These are phyloP conservation scores for Lodderomyces theae DNA, from an alignment of 1,139 yeast species.

Conservation along the genomic window DNA sequence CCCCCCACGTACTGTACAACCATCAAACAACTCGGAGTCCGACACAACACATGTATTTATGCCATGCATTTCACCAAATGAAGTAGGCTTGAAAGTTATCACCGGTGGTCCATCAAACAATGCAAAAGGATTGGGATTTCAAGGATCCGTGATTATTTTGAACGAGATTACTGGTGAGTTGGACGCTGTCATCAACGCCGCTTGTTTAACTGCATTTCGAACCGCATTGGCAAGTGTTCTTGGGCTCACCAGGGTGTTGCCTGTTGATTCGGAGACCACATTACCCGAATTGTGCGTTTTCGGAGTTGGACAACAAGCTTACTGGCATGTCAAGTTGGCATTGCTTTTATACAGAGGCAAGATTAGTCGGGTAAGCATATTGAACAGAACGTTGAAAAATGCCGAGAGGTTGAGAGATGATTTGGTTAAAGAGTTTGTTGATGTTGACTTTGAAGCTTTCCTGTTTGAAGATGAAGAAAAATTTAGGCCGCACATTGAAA, in stretches of 20 bases:
- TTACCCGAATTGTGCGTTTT: constrained; percentile 41
- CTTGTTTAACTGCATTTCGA: constrained; percentile 61
- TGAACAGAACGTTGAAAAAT: constrained; percentile 46
- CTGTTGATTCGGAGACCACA: constrained; percentile 18
- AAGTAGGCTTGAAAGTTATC: constrained; percentile 45
- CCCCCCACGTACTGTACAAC: constrained; percentile 34
- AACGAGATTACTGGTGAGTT: constrained; percentile 51
- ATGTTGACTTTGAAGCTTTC: constrained; percentile 20
- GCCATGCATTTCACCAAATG: constrained; percentile 58
- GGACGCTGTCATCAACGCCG: constrained; percentile 56
- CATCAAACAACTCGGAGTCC: constrained; percentile 24
- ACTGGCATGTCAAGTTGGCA: constrained; percentile 59
- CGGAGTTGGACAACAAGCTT: constrained; percentile 69
- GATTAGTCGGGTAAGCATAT: constrained; percentile 40
- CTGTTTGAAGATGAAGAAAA: constrained; percentile 20
- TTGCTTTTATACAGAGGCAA: constrained; percentile 39
- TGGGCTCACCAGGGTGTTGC: constrained; percentile 36
- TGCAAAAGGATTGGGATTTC: constrained; percentile 42
- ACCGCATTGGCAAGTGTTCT: constrained; percentile 61
- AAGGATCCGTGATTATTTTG: constrained; percentile 51
- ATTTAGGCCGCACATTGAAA: constrained; percentile 20
- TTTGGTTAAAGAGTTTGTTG: constrained; percentile 26
- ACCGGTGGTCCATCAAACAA: constrained; percentile 46
- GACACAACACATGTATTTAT: constrained; percentile 56
- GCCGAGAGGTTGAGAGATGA: constrained; percentile 30